Percentiles rank a stretch among this genome's conserved stretches.
phyloP scores from a whole-genome alignment of 169 alveolate species.

The Neospora caninum region DNA sequence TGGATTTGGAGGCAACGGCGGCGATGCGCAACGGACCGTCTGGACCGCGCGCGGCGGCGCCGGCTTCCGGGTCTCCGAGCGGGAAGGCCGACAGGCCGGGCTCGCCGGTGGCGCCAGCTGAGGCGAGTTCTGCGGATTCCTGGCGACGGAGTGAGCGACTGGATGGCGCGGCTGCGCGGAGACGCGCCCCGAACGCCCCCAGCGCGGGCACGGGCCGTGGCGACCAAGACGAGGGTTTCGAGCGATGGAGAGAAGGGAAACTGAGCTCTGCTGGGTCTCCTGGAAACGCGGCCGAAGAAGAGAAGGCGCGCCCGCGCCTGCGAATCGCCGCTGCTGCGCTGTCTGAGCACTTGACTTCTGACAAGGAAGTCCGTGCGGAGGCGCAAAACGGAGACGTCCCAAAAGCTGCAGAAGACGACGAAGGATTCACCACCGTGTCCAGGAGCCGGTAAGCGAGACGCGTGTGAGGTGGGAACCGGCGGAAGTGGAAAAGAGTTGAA shows the following conservation, averaged over 20 bases:
- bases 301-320: neutral
- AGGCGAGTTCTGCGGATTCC: neutral
- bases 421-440: constrained; percentile 18
- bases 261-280: neutral
- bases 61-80: too few species aligned
- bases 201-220: neutral
- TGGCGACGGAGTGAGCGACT: neutral
- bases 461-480: too few species aligned
- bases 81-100: neutral
- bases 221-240: neutral
- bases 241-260: neutral
- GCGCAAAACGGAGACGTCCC: neutral
- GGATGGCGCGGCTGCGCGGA: neutral
- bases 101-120: neutral
- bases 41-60: neutral
- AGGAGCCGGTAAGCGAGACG: neutral
- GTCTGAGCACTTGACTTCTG: neutral
- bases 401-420: neutral
- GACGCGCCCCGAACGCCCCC: neutral
- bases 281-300: neutral
- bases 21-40: neutral
- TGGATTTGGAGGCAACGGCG: neutral
- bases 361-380: neutral
- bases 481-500: too few species aligned
- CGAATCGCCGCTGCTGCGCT: neutral